Evolutionary conservation across 148 eudicot genomes (phyloP).

Genomic region (Tetragonia tetragonoides): DNA sequence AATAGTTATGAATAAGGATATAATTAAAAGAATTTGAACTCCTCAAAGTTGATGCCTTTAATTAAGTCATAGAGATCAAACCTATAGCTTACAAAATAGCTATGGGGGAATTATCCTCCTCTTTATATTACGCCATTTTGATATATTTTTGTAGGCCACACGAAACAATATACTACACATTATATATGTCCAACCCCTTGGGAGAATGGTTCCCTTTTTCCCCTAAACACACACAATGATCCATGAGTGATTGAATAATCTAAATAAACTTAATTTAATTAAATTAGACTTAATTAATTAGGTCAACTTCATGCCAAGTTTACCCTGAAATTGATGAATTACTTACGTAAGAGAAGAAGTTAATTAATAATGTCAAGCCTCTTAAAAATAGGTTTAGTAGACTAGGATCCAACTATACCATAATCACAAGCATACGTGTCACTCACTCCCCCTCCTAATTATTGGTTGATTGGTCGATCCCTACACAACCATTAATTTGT

Average conservation of each 20-base stretch:
- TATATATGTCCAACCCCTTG: too few relatives aligned
- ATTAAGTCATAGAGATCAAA: too few relatives aligned
- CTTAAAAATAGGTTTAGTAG: background rate
- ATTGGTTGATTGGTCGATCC: background rate
- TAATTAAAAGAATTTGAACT: too few relatives aligned
- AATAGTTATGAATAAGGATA: too few relatives aligned
- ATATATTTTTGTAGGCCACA: too few relatives aligned
- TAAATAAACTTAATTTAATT: background rate
- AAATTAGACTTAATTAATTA: background rate
- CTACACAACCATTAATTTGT: too few relatives aligned
- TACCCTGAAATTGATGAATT: background rate
- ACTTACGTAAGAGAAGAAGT: background rate
- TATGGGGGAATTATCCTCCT: too few relatives aligned
- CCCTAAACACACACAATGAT: background rate
- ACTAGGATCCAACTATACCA: background rate
- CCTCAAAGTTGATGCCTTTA: too few relatives aligned
- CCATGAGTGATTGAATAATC: background rate
- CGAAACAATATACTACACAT: too few relatives aligned
- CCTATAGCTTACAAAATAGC: too few relatives aligned
- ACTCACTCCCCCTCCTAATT: background rate
- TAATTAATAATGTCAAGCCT: background rate
- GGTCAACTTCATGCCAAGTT: background rate
- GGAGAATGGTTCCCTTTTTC: too few relatives aligned
- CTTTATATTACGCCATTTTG: too few relatives aligned
- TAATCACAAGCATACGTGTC: background rate